Evolutionary conservation across 2,329 filamentous ascomycete genomes (phyloP).

Genomic region (Escovopsis weberi): DNA sequence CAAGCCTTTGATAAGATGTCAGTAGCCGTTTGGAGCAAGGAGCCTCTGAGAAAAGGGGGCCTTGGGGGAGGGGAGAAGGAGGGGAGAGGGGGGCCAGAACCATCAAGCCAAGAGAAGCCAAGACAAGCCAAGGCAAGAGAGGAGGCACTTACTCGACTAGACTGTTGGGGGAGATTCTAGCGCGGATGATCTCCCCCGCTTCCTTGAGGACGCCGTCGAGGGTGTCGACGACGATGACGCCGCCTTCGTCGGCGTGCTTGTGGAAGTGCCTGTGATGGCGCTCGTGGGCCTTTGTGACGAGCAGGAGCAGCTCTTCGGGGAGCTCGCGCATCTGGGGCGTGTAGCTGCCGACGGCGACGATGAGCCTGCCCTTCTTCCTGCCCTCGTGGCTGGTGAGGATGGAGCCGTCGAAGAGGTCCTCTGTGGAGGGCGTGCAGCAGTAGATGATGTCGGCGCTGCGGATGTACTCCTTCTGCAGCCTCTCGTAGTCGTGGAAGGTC

Average conservation of each 20-base stretch:
- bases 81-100: too few relatives aligned
- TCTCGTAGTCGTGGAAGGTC: constrained; percentile 50
- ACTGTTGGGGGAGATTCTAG: constrained; percentile 55
- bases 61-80: too few relatives aligned
- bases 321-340: constrained; percentile 68
- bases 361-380: constrained; percentile 53
- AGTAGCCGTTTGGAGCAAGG: constrained; percentile 4
- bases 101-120: too few relatives aligned
- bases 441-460: constrained; percentile 67
- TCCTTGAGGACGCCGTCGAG: constrained; percentile 68
- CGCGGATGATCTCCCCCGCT: constrained; percentile 74
- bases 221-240: constrained; percentile 58
- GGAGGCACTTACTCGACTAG: constrained; percentile 54
- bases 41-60: too few relatives aligned
- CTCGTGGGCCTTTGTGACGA: constrained; percentile 37
- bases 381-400: constrained; percentile 61
- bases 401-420: constrained; percentile 58
- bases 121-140: too few relatives aligned
- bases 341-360: constrained; percentile 58
- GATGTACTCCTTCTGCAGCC: constrained; percentile 58
- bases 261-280: constrained; percentile 45
- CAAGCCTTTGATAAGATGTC: constrained; percentile 35
- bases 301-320: constrained; percentile 57
- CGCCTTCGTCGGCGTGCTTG: constrained; percentile 48
- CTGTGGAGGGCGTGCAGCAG: constrained; percentile 66